These are phyloP conservation scores for Boletales sp. DNA, from an alignment of 768 basidiomycete species.

Conservation along the genomic window DNA sequence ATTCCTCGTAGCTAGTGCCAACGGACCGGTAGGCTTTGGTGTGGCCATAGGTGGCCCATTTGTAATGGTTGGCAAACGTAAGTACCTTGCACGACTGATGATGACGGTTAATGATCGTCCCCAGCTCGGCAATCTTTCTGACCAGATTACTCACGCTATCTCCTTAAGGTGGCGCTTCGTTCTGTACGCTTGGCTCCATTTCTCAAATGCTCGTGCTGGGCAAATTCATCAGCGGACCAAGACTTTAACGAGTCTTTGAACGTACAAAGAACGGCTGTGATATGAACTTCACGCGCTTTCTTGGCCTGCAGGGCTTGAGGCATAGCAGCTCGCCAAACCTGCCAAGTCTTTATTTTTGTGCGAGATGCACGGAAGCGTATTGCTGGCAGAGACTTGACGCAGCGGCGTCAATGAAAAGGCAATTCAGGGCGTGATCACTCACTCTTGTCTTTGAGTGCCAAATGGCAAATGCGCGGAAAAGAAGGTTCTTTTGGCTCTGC, in stretches of 20 bases:
- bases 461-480: conserved; percentile 64
- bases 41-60: conserved; percentile 33
- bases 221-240: conserved; percentile 8
- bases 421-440: conserved; percentile 14
- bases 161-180: conserved; percentile 75
- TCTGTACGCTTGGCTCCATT: conserved; percentile 67
- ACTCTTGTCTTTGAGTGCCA: conserved; percentile 80
- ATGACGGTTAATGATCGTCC: conserved; percentile 24
- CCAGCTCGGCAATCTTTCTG: conserved; percentile 7
- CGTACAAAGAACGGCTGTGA: conserved; percentile 55
- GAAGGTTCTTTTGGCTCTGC: conserved; percentile 54
- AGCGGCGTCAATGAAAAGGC: conserved; percentile 7
- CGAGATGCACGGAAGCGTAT: conserved; percentile 68
- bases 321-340: conserved; percentile 64
- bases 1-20: conserved; percentile 27
- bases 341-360: conserved; percentile 59
- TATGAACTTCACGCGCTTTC: conserved; percentile 61
- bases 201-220: conserved; percentile 51
- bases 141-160: conserved; percentile 62
- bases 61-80: conserved; percentile 62
- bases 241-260: conserved; percentile 10
- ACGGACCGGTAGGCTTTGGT: conserved; percentile 27
- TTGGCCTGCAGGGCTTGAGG: conserved; percentile 65
- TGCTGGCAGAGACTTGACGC: conserved; percentile 68
- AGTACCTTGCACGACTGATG: conserved; percentile 72